Evolutionary conservation across 345 rosid genomes (phyloP), one percentile per base, ranked within the genome.

Genomic region (Pseudoturritis turrita): DNA sequence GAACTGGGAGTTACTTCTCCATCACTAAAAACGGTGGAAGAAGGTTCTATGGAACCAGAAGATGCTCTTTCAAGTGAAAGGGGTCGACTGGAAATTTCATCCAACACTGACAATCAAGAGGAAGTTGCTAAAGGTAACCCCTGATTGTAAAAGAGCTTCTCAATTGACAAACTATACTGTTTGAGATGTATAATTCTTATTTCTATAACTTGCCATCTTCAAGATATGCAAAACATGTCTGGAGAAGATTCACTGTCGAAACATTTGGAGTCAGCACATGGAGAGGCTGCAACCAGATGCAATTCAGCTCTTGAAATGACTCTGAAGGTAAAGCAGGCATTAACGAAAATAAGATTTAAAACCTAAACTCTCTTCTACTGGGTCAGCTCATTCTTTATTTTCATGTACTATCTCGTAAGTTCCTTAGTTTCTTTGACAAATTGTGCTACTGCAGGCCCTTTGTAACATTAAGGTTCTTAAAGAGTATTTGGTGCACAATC

Each of bases 391-490:
- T 43, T 71, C 33, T 36, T 17, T 37, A 22, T 57, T 58, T 45
- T 55, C 54, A 28, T 19, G 1, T 14, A 10, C 43, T 3, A 18
- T 54, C 54, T 43, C 22, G 19, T 28, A 18, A 5, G 35, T 10
- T 68, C 22, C 11, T 26, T 39, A 49, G 36, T 35, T 17, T 12
- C 6, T 50, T 50, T 47, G 6, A 57, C 2, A 57, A 46, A 4
- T 17, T 35, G 18, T 47, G 59, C 19, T 60, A 2, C 68, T 62
- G 44, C 54, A 72, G 62, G 61, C 69, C 69, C 45, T 62, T 12
- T 52, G 26, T 12, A 62, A 51, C 47, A 62, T 72, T 52, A 28
- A 31, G 26, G 62, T 22, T 72, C 12, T 72, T 7, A n/a, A 53
- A 44, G 55, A 43, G 10, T 62, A 62, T 44, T 41, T 72, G 56